Base-by-base conservation (phyloP, 495 filamentous ascomycete species). In the Halenospora varia region DNA sequence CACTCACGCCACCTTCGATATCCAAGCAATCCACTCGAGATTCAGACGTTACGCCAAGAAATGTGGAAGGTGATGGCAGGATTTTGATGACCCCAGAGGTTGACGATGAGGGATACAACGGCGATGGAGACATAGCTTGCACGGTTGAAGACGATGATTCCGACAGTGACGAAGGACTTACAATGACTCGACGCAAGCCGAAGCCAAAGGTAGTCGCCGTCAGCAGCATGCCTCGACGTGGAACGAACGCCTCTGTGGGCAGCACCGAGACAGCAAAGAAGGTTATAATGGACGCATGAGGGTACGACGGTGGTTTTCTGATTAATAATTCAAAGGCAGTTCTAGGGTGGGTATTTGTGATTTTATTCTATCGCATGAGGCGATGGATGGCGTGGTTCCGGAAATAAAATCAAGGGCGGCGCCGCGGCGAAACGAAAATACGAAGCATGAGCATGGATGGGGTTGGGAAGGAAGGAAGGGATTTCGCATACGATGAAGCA, bases 231-330 rank as follows among this genome's bases (percentile, higher is more conserved):
- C 50, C n/a, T 20, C 13, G 80, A 26, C 71, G 79, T 26, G 74
- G 76, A 57, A 82, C 79, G 0, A 78, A 80, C 56, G 74, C 73
- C 1, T 79, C 76, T 44, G 74, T 78, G 15, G 73, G 73, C 45
- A 81, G 78, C 59, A 80, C 77, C 2, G 80, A 81, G 39, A 83
- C 80, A 45, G 80, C 80, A 39, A 82, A 81, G 68, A 82, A 80
- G 66, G 51, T 82, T 22, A 47, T 57, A 9, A 63, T 66, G 52
- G 64, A 66, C 53, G 11, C 17, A 45, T 61, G 42, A 65, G 17
- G 53, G 39, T 55, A 53, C 50, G 47, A 49, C 47, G 47, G 47
- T n/a, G 47, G 47, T n/a, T 49, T 13, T 49, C 23, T 49, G 47
- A 6, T 25, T 10, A 49, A 49, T 24, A 24, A 13, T 49, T 49